A percentile compares a stretch with the other conserved stretches of the same genome.
Conservation (phyloP, 176 grass and related monocot species). For the Themeda triandra region DNA sequence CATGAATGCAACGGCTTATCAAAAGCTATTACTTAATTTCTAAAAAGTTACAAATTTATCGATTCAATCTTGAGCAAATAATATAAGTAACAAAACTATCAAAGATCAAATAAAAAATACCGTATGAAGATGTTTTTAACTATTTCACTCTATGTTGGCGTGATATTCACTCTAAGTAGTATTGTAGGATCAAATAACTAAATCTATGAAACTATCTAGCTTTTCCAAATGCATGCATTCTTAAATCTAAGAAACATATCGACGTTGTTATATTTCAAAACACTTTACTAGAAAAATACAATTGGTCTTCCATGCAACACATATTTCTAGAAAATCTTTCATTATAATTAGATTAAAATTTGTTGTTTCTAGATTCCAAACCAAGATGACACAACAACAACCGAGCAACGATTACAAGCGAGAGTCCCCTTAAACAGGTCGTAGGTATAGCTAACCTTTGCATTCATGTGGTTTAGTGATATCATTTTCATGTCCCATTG, state of each 20-base stretch:
- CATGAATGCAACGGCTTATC: neutral
- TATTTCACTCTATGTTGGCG: neutral
- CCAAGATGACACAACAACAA: neutral
- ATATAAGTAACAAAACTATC: too few species aligned
- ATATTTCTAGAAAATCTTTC: neutral
- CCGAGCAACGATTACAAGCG: neutral
- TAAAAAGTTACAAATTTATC: neutral
- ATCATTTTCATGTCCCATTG: neutral
- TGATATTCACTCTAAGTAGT: neutral
- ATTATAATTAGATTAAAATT: neutral
- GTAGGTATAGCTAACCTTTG: neutral
- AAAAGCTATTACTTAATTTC: neutral
- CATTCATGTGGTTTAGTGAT: neutral
- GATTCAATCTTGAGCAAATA: neutral
- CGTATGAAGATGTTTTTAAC: too few species aligned
- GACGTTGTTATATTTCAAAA: neutral
- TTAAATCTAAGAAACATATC: neutral
- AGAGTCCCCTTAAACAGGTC: neutral
- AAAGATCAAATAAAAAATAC: too few species aligned
- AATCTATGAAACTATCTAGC: neutral
- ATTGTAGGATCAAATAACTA: neutral
- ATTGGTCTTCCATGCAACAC: neutral
- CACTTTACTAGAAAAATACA: neutral
- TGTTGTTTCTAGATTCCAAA: neutral
- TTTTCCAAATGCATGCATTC: neutral